These are phyloP conservation scores for Graphium sp. DNA, from an alignment of 2,329 filamentous ascomycete species.

Conservation along the genomic window DNA sequence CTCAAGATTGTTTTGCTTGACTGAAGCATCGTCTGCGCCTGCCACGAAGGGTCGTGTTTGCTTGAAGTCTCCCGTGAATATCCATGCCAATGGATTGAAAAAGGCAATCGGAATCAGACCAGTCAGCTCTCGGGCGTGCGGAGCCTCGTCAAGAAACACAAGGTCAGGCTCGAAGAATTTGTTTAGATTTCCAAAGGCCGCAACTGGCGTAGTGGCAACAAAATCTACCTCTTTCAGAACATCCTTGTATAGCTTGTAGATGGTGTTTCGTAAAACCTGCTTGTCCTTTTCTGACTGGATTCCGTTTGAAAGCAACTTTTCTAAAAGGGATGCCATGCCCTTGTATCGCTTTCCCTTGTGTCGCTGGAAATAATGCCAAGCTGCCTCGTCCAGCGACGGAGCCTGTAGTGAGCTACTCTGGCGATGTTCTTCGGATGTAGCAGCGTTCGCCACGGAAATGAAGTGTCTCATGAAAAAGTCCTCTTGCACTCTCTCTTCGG, in stretches of 20 bases:
- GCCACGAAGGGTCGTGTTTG: conserved; percentile 25
- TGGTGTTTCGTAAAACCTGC: conserved; percentile 13
- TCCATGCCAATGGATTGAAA: conserved; percentile 23
- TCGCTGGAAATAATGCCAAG: conserved; percentile 20
- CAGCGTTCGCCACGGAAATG: conserved; percentile 11
- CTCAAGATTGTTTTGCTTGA: conserved; percentile 4
- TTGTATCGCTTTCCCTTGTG: conserved; percentile 14
- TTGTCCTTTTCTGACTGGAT: conserved; percentile 8
- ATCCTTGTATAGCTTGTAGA: conserved; percentile 18
- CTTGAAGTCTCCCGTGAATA: conserved; percentile 26
- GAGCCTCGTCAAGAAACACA: conserved; percentile 64
- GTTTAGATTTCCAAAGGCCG: conserved; percentile 18
- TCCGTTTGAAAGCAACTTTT: conserved; percentile 10
- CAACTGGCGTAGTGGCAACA: conserved; percentile 27
- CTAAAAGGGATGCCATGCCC: conserved; percentile 18
- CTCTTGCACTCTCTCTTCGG: background rate
- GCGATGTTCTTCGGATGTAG: conserved; percentile 4
- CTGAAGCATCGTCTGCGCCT: conserved; percentile 4
- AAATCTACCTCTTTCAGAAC: conserved; percentile 22
- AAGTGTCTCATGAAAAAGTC: conserved; percentile 17
- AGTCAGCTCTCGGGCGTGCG: conserved; percentile 26
- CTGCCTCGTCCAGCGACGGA: conserved; percentile 23
- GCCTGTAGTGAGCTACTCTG: conserved; percentile 10
- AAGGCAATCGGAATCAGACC: conserved; percentile 25
- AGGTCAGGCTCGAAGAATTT: conserved; percentile 61